Percentiles rank a stretch among this genome's conserved stretches.
These are phyloP conservation scores for Erodium maritimum DNA, from an alignment of 345 rosid genomes.

Conservation along the genomic window DNA sequence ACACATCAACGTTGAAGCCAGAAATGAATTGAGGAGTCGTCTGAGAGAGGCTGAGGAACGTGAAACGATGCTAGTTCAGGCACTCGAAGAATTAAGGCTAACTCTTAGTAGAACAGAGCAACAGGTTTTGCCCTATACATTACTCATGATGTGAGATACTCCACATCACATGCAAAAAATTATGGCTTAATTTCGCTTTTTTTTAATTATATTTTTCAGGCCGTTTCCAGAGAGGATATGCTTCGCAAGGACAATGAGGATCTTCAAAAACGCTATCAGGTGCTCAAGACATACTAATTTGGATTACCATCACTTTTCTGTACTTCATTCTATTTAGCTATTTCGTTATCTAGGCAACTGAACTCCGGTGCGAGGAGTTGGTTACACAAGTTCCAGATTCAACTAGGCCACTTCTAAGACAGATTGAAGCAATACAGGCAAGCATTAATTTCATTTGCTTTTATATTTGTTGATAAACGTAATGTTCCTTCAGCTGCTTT, in stretches of 20 bases:
- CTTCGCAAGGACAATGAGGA: constrained; percentile 70
- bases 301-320: neutral
- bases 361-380: constrained; percentile 97
- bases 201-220: constrained; percentile 31
- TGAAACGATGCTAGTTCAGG: constrained; percentile 87
- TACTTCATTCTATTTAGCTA: neutral
- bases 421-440: constrained; percentile 98
- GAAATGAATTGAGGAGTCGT: constrained; percentile 73
- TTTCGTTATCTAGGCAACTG: constrained; percentile 59
- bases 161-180: neutral
- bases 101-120: constrained; percentile 86
- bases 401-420: constrained; percentile 93
- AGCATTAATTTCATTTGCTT: constrained; percentile 1
- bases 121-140: constrained; percentile 37
- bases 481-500: too few relatives aligned
- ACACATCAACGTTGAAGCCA: constrained; percentile 78
- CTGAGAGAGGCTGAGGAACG: constrained; percentile 91
- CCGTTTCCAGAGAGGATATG: constrained; percentile 72
- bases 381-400: constrained; percentile 97
- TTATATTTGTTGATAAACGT: neutral
- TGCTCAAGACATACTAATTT: constrained; percentile 6
- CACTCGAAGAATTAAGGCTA: constrained; percentile 85
- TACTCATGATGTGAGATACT: neutral
- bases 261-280: constrained; percentile 92
- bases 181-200: constrained; percentile 4